Evolutionary conservation across 148 eudicot genomes (phyloP), one percentile per base, ranked within the genome.

Genomic region (Dysphania ambrosioides): DNA sequence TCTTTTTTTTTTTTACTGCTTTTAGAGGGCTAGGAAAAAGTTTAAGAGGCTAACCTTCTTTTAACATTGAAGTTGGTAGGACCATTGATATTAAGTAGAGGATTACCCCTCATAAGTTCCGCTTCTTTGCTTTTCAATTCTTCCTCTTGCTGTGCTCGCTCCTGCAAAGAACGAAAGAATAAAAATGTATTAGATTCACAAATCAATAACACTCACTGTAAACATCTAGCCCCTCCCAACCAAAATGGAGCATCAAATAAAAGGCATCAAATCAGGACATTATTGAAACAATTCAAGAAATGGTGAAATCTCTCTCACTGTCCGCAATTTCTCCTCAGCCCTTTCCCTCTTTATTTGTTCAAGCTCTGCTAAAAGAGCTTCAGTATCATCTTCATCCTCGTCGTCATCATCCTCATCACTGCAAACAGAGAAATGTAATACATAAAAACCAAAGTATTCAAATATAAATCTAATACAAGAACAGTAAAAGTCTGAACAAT

Each of bases 351-450:
- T 92, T 82, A 94, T 86, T 21, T 82, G 90, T 81, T 90, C 97
- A 83, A 94, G 98, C 79, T 89, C 97, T 34, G 94, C 94, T 81
- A 90, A 73, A n/a, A 95, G 93, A 75, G 99, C 99, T 84, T 89
- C 99, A 27, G 90, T 90, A 79, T 95, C 96, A 84, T 92, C 99
- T 32, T 90, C 98, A 5, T 95, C 98, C 27, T 93, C 97, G 7
- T 93, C 96, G 1, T 89, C 90, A n/a, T n/a, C n/a, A 6, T 91
- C 97, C n/a, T 87, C 90, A 73, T 86, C 88, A 84, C 93, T 85
- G 42, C 71, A 21, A 77, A 74, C 32, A 49, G 58, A 27, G 57
- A 44, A 41, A 18, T 6, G 32, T 36, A 11, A 42, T 4, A 24
- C 27, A 66, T 79, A 74, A 27, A n/a, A 26, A 21, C 13, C 2